Base-by-base conservation (phyloP, 805 yeast species). In the Saturnispora sanitii region DNA sequence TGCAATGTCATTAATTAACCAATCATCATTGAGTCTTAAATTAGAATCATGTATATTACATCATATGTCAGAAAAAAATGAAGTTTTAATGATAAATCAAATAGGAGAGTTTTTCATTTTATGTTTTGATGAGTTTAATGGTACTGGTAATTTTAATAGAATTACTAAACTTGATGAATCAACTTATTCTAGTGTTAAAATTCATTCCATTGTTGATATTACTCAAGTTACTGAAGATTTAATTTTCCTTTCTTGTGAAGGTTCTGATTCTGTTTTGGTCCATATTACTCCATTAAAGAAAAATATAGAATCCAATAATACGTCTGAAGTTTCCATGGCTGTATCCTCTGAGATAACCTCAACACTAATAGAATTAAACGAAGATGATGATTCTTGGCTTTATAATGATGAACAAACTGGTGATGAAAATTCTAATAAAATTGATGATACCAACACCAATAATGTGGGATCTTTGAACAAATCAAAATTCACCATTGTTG, bases 181-280 rank as follows among this genome's bases (percentile, higher is more conserved):
- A 13, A 42, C 45, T 2, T 58, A 57, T 41, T 20, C 48, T 13
- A 52, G 53, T 22, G 44, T 58, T 4, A 40, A 41, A 6, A 43
- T 52, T 1, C 48, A 62, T 40, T 55, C 58, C 42, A 71, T 78
- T 2, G 60, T 67, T 3, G 53, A 63, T 35, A 63, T 66, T 11
- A 65, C 73, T 23, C 56, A 57, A 4, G 53, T 75, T 9, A 44
- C 44, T 13, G 71, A 60, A 4, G 62, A 69, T 38, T 54, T 66
- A 25, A 49, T 82, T 6, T 82, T 84, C 48, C 60, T 82, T 23
- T 77, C 82, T 4, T 74, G 77, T 45, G 64, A 65, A 25, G 74
- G 79, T 15, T 78, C 82, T 12, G 75, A 81, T 52, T 68, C 80
- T 12, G 57, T 70, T 4, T 59, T 84, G 17, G 46, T 78, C 12